Evolutionary conservation across 1,284 basidiomycete genomes (phyloP), one percentile per base, ranked within the genome.

Genomic region (Entoloma clypeatum): DNA sequence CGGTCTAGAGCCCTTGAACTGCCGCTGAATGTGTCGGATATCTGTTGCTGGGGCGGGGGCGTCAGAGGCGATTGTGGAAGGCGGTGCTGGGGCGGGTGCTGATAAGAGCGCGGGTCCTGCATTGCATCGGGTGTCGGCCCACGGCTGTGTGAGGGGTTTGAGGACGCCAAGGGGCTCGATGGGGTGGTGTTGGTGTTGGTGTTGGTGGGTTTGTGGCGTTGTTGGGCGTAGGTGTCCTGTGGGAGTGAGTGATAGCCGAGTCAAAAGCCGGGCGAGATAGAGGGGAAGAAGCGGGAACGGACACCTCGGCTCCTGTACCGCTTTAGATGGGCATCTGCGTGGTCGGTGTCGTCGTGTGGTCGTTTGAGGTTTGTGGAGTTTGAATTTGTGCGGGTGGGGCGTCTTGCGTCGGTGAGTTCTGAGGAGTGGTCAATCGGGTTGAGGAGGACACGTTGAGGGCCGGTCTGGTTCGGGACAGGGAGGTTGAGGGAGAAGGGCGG

Each of bases 401-500:
- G 31, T 53, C 38, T 35, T 52, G 49, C 7, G 41, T 31, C 17
- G 27, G 19, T 5, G 25, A 23, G 31, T 23, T 4, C 6, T 36
- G 27, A 8, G 39, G 17, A 36, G 42, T 7, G 36, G 36, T 14
- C 43, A 44, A 22, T 51, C 51, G 18, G 48, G 24, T 53, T 47
- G 1, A 60, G 40, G 6, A 53, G 39, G 8, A 63, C 43, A 7
- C 60, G 56, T 19, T 57, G 52, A 21, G 61, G 54, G n/a, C 56
- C 61, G 26, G 28, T 43, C 37, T 48, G 49, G 28, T 45, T 51
- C 19, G 39, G 10, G 8, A 34, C 24, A 7, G 44, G 45, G 21
- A 51, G 39, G 34, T 48, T 48, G 18, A 47, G 38, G 19, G 29
- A 25, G 26, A 51, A 52, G 2, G 45, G 48, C 8, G 31, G 37